Percentiles rank a stretch among this genome's conserved stretches.
Evolutionary conservation across 345 rosid genomes (phyloP).

Genomic region (Populus alba): DNA sequence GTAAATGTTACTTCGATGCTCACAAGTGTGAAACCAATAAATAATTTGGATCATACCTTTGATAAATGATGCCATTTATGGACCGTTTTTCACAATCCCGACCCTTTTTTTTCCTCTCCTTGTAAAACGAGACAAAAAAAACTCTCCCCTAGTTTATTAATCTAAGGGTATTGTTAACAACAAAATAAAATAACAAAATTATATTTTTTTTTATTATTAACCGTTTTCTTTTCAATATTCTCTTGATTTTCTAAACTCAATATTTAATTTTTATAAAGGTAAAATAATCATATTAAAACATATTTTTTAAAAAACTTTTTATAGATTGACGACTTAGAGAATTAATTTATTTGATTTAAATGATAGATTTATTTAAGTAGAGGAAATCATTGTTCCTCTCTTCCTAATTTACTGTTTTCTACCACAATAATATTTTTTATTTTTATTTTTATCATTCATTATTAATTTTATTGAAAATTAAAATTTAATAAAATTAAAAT

Average conservation of each 20-base stretch:
- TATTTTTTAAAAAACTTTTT: no score
- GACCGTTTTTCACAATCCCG: neutral
- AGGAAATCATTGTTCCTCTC: no score
- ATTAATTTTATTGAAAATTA: no score
- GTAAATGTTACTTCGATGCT: neutral
- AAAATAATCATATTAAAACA: no score
- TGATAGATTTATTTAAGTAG: neutral
- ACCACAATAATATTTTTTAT: no score
- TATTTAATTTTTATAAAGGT: neutral
- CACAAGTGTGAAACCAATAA: constrained; percentile 1
- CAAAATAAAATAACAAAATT: neutral
- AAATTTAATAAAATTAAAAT: no score
- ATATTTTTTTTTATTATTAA: neutral
- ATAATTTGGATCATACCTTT: neutral
- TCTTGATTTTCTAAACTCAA: neutral
- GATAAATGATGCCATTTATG: neutral
- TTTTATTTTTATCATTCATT: no score
- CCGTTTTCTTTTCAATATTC: neutral
- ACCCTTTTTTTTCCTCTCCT: neutral
- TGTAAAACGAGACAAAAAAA: neutral
- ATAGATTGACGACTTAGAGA: neutral
- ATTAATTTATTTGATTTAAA: neutral
- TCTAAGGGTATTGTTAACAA: neutral
- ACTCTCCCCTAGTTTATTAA: neutral
- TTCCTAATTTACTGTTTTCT: no score